A percentile compares a stretch with the other conserved stretches of the same genome.
These are phyloP conservation scores for Sphaerosporella brunnea DNA, from an alignment of 495 filamentous ascomycete genomes.

Conservation along the genomic window DNA sequence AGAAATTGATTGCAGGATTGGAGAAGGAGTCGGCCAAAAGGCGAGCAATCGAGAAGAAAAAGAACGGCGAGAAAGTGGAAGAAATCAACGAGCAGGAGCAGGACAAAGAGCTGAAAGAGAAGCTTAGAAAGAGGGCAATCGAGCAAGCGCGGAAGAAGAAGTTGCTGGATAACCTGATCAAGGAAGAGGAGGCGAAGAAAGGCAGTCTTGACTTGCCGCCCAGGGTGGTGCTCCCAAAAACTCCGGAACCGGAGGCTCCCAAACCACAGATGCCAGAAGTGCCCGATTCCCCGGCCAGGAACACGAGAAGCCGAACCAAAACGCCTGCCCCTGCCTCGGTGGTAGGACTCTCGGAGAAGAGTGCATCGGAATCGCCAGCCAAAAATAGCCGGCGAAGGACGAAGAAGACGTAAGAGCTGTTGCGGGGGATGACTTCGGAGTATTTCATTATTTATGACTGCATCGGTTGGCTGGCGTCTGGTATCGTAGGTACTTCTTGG, in stretches of 20 bases:
- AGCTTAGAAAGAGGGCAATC: constrained; percentile 18
- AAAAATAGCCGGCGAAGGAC: constrained; percentile 19
- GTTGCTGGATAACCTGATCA: constrained; percentile 13
- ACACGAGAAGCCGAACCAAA: constrained; percentile 19
- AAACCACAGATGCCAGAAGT: too few species aligned
- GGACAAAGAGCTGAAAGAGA: constrained; percentile 9
- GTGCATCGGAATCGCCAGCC: constrained; percentile 4
- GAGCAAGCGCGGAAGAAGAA: constrained; percentile 13
- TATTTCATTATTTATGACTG: neutral
- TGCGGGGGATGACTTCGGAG: constrained; percentile 2
- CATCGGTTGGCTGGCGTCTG: neutral
- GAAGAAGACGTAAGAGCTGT: too few species aligned
- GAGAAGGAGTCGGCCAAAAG: constrained; percentile 64
- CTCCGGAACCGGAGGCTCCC: neutral
- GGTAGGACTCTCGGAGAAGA: constrained; percentile 9
- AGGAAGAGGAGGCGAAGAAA: constrained; percentile 10
- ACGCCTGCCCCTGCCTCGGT: too few species aligned
- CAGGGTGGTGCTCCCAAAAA: neutral
- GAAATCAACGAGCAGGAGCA: constrained; percentile 3
- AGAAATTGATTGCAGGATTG: constrained; percentile 60
- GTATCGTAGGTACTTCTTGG: neutral
- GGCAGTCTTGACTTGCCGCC: constrained; percentile 3
- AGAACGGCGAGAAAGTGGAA: constrained; percentile 28
- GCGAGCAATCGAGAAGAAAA: constrained; percentile 51
- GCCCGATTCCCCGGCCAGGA: constrained; percentile 20